These are phyloP conservation scores for Solanum arcanum DNA, from an alignment of 257 asterid species.

Conservation along the genomic window DNA sequence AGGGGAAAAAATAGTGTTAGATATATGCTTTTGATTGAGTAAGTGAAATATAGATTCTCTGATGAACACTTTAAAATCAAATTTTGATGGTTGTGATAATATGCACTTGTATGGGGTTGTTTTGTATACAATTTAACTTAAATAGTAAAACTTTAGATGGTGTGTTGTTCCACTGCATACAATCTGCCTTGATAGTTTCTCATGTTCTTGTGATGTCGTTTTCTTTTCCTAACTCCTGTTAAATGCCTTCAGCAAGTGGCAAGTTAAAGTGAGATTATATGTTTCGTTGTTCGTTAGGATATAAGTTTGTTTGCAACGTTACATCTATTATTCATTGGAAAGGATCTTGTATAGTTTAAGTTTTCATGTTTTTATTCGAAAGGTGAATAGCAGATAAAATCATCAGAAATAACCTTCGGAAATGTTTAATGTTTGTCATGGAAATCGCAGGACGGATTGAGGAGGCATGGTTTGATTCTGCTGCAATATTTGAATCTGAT, in stretches of 20 bases:
- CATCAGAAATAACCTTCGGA: not conserved
- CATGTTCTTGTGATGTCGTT: not conserved
- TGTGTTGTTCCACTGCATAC: not conserved
- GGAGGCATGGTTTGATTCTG: slow-evolving; percentile 88
- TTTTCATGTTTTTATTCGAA: not conserved
- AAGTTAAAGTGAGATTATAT: not conserved
- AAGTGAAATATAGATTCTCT: not conserved
- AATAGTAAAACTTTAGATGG: not conserved
- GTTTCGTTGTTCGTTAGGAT: not conserved
- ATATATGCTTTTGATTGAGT: not conserved
- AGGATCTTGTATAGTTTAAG: not conserved
- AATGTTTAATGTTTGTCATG: not conserved
- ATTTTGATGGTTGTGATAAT: not conserved
- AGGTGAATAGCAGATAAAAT: not conserved
- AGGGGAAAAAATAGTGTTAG: not conserved
- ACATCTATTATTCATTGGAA: not conserved
- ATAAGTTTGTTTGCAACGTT: not conserved
- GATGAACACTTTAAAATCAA: not conserved
- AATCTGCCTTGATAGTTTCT: not conserved
- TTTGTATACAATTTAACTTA: not conserved
- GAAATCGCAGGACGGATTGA: slow-evolving; percentile 44
- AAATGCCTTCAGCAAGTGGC: not conserved
- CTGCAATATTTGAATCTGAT: slow-evolving; percentile 66
- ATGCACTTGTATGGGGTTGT: not conserved
- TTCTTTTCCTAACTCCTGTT: not conserved